phyloP scores from a whole-genome alignment of 352 stramenopile species.

The Globisporangium spiculum region DNA sequence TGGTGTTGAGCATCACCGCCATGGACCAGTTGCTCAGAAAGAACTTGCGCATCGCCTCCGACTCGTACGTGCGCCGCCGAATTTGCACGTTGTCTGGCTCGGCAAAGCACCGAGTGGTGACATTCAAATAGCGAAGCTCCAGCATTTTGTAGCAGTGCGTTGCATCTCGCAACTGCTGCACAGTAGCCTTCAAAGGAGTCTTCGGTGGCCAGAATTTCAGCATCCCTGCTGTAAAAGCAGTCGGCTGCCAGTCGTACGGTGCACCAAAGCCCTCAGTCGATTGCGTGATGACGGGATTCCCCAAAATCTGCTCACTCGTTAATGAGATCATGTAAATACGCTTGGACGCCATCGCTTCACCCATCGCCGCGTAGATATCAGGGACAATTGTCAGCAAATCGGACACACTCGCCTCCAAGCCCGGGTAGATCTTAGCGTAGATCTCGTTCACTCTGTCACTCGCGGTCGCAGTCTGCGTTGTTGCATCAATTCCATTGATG shows the following conservation, averaged over 20 bases:
- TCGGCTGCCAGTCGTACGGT: conserved; percentile 27
- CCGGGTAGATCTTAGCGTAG: conserved; percentile 36
- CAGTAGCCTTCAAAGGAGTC: conserved; percentile 23
- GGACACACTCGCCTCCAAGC: conserved; percentile 21
- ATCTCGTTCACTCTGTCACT: conserved; percentile 30
- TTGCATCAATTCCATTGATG: conserved; percentile 20
- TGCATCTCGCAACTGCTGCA: conserved; percentile 24
- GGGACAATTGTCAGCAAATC: conserved; percentile 30
- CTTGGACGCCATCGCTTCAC: conserved; percentile 17
- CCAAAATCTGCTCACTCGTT: conserved; percentile 23
- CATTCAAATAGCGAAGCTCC: conserved; percentile 28
- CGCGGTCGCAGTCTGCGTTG: neutral
- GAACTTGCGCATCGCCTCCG: conserved; percentile 38
- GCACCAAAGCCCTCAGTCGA: conserved; percentile 26
- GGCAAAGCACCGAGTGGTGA: conserved; percentile 31
- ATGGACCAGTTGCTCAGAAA: conserved; percentile 42
- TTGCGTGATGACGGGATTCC: conserved; percentile 24
- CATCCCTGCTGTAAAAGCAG: conserved; percentile 28
- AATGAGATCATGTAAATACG: conserved; percentile 17
- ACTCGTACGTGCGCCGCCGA: conserved; percentile 6
- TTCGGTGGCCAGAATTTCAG: conserved; percentile 43
- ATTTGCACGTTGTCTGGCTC: conserved; percentile 26
- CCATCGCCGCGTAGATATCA: conserved; percentile 15
- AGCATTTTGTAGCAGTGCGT: conserved; percentile 43
- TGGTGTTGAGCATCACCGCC: conserved; percentile 45